Evolutionary conservation across 177 flowering plant genomes (phyloP).

Genomic region (Vitis hybrid): DNA sequence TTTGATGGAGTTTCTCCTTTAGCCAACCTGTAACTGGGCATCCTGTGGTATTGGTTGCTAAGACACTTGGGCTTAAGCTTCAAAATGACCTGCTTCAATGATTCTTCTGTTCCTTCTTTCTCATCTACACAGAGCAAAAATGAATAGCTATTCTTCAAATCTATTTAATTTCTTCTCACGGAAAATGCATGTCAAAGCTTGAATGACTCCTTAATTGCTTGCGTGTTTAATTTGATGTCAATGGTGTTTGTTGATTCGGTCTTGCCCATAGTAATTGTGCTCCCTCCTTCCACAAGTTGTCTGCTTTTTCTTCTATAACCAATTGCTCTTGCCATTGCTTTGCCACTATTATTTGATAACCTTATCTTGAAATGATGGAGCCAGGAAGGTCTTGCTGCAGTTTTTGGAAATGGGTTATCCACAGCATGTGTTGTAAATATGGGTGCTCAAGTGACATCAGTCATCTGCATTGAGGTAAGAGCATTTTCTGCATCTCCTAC

Average conservation of each 20-base stretch:
- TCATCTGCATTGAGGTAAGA: slow-evolving; percentile 87
- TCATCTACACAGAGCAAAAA: background rate
- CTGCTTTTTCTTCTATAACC: background rate
- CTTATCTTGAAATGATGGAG: slow-evolving; percentile 5
- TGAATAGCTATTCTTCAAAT: too few relatives aligned
- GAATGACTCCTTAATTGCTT: too few relatives aligned
- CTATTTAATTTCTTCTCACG: too few relatives aligned
- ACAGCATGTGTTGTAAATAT: slow-evolving; percentile 95
- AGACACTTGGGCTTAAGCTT: too few relatives aligned
- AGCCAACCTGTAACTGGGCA: too few relatives aligned
- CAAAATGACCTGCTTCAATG: too few relatives aligned
- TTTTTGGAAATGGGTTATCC: slow-evolving; percentile 94
- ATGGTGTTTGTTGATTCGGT: background rate
- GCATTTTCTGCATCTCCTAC: background rate
- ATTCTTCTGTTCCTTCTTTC: too few relatives aligned
- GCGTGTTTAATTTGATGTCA: background rate
- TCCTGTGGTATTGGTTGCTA: too few relatives aligned
- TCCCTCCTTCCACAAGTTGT: background rate
- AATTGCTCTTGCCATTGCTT: background rate
- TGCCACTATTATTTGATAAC: background rate
- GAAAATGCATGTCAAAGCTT: too few relatives aligned
- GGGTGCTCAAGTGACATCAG: slow-evolving; percentile 93
- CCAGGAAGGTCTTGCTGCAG: slow-evolving; percentile 97
- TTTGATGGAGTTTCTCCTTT: too few relatives aligned
- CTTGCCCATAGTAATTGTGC: background rate